phyloP scores from a whole-genome alignment of 169 alveolate genomes.

The Cryptosporidium sp. region DNA sequence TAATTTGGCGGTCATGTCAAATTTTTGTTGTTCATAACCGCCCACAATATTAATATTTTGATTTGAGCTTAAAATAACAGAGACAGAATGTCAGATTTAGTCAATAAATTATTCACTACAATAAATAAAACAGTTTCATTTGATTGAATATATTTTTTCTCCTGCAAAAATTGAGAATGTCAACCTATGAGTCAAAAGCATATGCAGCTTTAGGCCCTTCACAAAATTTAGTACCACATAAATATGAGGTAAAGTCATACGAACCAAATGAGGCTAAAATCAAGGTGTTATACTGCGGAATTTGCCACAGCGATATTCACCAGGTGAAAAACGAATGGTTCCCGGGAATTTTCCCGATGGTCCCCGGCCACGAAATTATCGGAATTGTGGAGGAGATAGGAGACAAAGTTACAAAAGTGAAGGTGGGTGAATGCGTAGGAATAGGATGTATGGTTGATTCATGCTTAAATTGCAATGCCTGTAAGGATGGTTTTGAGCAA shows the following conservation, averaged over 20 bases:
- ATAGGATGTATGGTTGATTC: slow-evolving; percentile 82
- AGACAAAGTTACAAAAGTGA: slow-evolving; percentile 78
- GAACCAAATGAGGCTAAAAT: slow-evolving; percentile 80
- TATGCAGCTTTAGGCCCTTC: slow-evolving; percentile 42
- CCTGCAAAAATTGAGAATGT: neutral
- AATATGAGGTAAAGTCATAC: slow-evolving; percentile 34
- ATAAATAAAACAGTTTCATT: neutral
- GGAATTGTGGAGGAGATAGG: slow-evolving; percentile 85
- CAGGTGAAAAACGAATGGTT: slow-evolving; percentile 81
- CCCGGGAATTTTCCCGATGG: slow-evolving; percentile 80
- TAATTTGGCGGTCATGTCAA: neutral
- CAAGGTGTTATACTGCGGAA: slow-evolving; percentile 82
- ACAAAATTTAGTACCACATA: slow-evolving; percentile 48
- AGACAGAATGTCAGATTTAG: neutral
- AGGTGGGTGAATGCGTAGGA: slow-evolving; percentile 86
- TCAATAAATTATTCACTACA: neutral
- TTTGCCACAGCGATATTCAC: slow-evolving; percentile 84
- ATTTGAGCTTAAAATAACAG: neutral
- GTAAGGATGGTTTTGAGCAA: slow-evolving; percentile 82
- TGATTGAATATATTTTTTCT: neutral
- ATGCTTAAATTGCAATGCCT: slow-evolving; percentile 81
- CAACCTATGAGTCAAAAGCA: slow-evolving; percentile 62
- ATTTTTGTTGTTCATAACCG: neutral
- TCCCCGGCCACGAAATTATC: slow-evolving; percentile 84
- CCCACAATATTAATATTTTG: neutral